Evolutionary conservation across 2,329 filamentous ascomycete species (phyloP).

Genomic region (Akanthomyces uredinophilus): DNA sequence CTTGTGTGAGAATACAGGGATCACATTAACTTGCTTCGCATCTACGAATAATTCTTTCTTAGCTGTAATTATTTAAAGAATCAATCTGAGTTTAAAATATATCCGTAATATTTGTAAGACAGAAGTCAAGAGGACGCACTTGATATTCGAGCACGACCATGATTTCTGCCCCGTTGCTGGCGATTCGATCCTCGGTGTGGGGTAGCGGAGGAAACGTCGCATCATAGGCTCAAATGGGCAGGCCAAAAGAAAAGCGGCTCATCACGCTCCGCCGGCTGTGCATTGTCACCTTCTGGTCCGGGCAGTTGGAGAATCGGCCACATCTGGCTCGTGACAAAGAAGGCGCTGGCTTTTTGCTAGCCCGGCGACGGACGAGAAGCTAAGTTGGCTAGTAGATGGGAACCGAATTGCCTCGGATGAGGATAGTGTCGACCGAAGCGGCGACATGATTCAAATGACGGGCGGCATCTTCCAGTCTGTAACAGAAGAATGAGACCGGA

Average conservation of each 20-base stretch:
- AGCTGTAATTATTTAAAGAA: too few species aligned
- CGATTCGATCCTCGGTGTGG: background rate
- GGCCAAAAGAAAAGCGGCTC: background rate
- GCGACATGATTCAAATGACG: background rate
- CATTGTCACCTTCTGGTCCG: constrained; percentile 2
- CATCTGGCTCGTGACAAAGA: background rate
- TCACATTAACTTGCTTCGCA: too few species aligned
- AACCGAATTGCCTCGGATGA: background rate
- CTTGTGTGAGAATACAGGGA: too few species aligned
- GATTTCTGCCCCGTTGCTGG: background rate
- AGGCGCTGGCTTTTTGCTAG: background rate
- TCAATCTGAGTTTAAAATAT: too few species aligned
- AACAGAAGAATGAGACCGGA: background rate
- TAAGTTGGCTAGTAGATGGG: background rate
- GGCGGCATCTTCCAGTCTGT: background rate
- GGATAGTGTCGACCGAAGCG: background rate
- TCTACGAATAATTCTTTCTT: too few species aligned
- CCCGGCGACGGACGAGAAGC: background rate
- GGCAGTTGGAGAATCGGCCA: background rate
- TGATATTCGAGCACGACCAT: background rate
- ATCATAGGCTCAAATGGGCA: constrained; percentile 1
- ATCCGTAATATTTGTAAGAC: too few species aligned
- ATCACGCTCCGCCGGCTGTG: background rate
- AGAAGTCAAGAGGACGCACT: background rate
- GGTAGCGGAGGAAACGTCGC: background rate